phyloP scores from a whole-genome alignment of 371 early-diverging fungal genomes.

The Gilbertella persicaria region DNA sequence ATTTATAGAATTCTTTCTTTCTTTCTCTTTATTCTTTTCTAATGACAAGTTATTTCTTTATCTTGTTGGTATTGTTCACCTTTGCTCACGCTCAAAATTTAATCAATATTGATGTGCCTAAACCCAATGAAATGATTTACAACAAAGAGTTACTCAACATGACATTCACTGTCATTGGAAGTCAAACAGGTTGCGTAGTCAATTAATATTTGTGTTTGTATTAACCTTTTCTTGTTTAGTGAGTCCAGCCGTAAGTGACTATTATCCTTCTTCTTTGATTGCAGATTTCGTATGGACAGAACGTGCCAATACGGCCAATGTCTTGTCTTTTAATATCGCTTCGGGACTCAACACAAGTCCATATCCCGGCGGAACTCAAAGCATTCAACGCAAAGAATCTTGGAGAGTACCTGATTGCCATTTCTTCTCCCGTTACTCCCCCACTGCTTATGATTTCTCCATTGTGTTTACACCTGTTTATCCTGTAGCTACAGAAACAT shows the following conservation, averaged over 20 bases:
- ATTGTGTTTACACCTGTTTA: slow-evolving; percentile 22
- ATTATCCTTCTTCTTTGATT: slow-evolving; percentile 19
- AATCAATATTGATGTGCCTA: slow-evolving; percentile 10
- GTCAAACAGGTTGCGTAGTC: slow-evolving; percentile 21
- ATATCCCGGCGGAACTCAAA: slow-evolving; percentile 16
- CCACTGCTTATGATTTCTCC: slow-evolving; percentile 22
- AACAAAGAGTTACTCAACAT: slow-evolving; percentile 11
- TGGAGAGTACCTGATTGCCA: slow-evolving; percentile 28
- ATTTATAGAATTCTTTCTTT: slow-evolving; percentile 5
- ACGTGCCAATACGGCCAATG: slow-evolving; percentile 10
- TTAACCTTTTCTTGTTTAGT: slow-evolving; percentile 3
- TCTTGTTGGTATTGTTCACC: background rate
- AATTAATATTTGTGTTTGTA: background rate
- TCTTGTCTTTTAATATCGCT: slow-evolving; percentile 4
- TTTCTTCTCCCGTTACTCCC: slow-evolving; percentile 29
- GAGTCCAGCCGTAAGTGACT: slow-evolving; percentile 6
- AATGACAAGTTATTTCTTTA: background rate
- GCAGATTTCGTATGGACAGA: slow-evolving; percentile 22
- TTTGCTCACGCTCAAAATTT: slow-evolving; percentile 5
- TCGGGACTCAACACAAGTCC: slow-evolving; percentile 11
- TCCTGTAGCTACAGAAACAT: background rate
- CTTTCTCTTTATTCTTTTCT: slow-evolving; percentile 1
- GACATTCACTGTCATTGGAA: slow-evolving; percentile 19
- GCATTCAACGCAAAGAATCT: background rate
- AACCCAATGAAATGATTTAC: slow-evolving; percentile 8